Evolutionary conservation across 2,329 filamentous ascomycete species (phyloP).

Genomic region (Pestalotiopsis sp.): DNA sequence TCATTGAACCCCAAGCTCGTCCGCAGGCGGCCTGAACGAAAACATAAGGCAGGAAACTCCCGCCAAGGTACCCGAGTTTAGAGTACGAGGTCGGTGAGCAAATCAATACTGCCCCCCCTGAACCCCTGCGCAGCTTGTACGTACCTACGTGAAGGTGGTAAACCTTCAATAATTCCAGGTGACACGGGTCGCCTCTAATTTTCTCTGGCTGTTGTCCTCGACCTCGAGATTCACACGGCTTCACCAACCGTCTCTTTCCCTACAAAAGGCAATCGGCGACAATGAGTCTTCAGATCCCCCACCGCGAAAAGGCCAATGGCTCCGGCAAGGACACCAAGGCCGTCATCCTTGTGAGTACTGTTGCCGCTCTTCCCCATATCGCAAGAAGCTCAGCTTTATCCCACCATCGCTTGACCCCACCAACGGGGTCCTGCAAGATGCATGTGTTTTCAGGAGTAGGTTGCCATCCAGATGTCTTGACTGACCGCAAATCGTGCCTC

Average conservation of each 20-base stretch:
- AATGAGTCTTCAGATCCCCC: constrained; percentile 62
- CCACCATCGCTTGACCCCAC: constrained; percentile 18
- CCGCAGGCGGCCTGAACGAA: neutral
- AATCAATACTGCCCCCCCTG: neutral
- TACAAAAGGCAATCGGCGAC: neutral
- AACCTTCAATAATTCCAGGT: constrained; percentile 8
- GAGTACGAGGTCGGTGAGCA: neutral
- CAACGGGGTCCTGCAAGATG: constrained; percentile 15
- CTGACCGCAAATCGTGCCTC: constrained; percentile 7
- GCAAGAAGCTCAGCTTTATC: neutral
- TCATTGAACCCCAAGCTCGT: neutral
- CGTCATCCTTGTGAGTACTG: constrained; percentile 77
- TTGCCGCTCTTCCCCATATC: constrained; percentile 1
- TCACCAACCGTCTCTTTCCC: neutral
- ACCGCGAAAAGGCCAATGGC: constrained; percentile 54
- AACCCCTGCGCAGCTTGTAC: neutral
- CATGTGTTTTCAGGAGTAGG: neutral
- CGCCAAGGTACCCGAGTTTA: neutral
- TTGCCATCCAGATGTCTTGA: neutral
- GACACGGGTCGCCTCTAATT: neutral
- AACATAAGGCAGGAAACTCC: neutral
- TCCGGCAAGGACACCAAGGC: constrained; percentile 77
- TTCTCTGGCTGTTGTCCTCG: neutral
- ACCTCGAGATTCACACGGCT: neutral
- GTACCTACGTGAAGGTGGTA: neutral